A percentile compares a stretch with the other conserved stretches of the same genome.
phyloP scores from a whole-genome alignment of 495 filamentous ascomycete genomes.

The Podospora conica region DNA sequence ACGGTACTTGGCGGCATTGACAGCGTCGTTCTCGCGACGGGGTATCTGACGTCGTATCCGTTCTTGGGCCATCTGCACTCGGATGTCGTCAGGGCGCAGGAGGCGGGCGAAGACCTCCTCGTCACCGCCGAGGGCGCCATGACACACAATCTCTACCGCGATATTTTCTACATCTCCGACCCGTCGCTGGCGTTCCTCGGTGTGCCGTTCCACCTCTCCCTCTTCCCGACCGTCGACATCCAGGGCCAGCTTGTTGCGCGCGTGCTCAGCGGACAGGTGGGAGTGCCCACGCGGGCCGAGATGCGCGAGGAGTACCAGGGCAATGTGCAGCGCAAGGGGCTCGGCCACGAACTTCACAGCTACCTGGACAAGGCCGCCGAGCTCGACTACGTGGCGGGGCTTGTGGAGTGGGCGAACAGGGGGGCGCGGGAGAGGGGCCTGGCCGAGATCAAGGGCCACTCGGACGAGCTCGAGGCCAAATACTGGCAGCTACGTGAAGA shows the following conservation, averaged over 20 bases:
- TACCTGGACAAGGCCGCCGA: slow-evolving; percentile 40
- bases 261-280: slow-evolving; percentile 47
- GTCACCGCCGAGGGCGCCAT: slow-evolving; percentile 56
- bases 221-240: slow-evolving; percentile 59
- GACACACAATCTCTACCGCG: slow-evolving; percentile 60
- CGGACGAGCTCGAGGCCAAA: slow-evolving; percentile 32
- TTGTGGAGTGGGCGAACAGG: slow-evolving; percentile 50
- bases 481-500: slow-evolving; percentile 23
- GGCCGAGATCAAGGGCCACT: slow-evolving; percentile 38
- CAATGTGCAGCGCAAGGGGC: slow-evolving; percentile 37
- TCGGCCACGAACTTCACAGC: slow-evolving; percentile 50
- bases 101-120: slow-evolving; percentile 45
- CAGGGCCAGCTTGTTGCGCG: slow-evolving; percentile 55
- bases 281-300: slow-evolving; percentile 38
- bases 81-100: slow-evolving; percentile 16
- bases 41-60: slow-evolving; percentile 56
- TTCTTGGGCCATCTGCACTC: slow-evolving; percentile 48
- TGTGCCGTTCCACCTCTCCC: slow-evolving; percentile 52
- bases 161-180: slow-evolving; percentile 63
- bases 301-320: slow-evolving; percentile 51
- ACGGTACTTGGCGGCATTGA: slow-evolving; percentile 48
- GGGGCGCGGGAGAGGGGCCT: slow-evolving; percentile 27
- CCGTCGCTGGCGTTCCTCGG: slow-evolving; percentile 58
- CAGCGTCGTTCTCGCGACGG: slow-evolving; percentile 53
- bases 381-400: slow-evolving; percentile 48